A percentile compares a stretch with the other conserved stretches of the same genome.
Conservation (phyloP, 768 basidiomycete genomes). For the Boletus subcaerulescens region DNA sequence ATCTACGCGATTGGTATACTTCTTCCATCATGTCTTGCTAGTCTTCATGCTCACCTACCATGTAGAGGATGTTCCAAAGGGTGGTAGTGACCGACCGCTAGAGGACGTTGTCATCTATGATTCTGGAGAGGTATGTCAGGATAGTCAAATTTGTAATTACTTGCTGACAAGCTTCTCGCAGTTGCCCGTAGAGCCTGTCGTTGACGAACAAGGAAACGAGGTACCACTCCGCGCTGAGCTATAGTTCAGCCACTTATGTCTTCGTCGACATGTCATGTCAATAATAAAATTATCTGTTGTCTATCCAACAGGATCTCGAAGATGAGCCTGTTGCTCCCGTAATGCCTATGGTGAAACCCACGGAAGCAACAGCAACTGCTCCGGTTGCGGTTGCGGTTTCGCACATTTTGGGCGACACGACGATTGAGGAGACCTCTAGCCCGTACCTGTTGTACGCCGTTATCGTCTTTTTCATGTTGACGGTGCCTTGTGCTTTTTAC, state of each 20-base stretch:
- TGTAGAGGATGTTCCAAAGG: conserved; percentile 74
- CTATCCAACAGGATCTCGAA: conserved; percentile 46
- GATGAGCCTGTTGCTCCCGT: conserved; percentile 16
- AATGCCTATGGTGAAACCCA: conserved; percentile 1
- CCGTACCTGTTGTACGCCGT: conserved; percentile 18
- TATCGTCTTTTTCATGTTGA: conserved; percentile 40
- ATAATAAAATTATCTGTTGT: conserved; percentile 49
- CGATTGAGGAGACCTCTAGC: background rate
- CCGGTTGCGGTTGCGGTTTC: background rate
- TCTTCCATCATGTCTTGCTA: background rate
- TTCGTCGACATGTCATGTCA: conserved; percentile 40
- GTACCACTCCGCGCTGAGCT: conserved; percentile 96
- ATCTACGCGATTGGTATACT: conserved; percentile 66
- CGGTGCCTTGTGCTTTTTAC: conserved; percentile 43
- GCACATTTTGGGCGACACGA: background rate
- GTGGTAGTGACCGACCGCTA: conserved; percentile 64
- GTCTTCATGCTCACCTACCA: conserved; percentile 8
- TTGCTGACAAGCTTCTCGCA: conserved; percentile 24
- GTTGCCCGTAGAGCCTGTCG: conserved; percentile 51
- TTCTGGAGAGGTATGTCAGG: conserved; percentile 74
- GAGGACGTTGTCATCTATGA: conserved; percentile 79
- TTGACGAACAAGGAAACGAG: conserved; percentile 73
- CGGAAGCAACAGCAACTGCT: background rate
- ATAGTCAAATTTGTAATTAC: conserved; percentile 9
- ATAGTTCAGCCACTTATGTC: conserved; percentile 46